Conservation (phyloP, 1,284 basidiomycete species). For the Phenoliferia sp. region DNA sequence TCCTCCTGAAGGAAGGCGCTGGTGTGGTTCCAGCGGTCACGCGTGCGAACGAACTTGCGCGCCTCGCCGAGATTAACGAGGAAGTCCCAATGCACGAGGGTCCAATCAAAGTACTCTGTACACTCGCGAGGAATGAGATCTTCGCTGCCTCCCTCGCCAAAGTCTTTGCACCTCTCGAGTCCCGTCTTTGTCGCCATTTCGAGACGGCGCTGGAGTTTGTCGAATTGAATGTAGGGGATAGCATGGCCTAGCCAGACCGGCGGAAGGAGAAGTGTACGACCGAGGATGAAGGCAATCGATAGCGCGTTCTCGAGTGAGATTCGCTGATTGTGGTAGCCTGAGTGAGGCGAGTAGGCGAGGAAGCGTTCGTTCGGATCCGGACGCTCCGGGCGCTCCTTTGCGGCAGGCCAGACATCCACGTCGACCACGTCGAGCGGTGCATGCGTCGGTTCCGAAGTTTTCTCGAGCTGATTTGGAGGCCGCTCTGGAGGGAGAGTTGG, state of each 20-base stretch:
- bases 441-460: neutral
- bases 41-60: conserved; percentile 43
- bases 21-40: conserved; percentile 52
- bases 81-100: conserved; percentile 61
- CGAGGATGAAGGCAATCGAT: conserved; percentile 59
- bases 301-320: conserved; percentile 76
- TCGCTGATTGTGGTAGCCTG: conserved; percentile 73
- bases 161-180: conserved; percentile 48
- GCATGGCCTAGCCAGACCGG: conserved; percentile 63
- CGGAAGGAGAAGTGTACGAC: conserved; percentile 68
- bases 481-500: neutral
- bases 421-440: too few relatives aligned
- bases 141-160: conserved; percentile 21
- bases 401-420: conserved; percentile 12
- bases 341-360: conserved; percentile 33
- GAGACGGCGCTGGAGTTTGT: conserved; percentile 53
- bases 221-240: conserved; percentile 59
- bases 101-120: conserved; percentile 50
- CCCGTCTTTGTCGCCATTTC: conserved; percentile 53
- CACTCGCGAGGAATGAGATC: conserved; percentile 50
- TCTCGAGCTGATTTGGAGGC: neutral
- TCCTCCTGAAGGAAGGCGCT: conserved; percentile 50
- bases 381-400: neutral
- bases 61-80: conserved; percentile 53
- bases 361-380: conserved; percentile 10